phyloP scores from a whole-genome alignment of 768 basidiomycete genomes.

The Boletus sp. region DNA sequence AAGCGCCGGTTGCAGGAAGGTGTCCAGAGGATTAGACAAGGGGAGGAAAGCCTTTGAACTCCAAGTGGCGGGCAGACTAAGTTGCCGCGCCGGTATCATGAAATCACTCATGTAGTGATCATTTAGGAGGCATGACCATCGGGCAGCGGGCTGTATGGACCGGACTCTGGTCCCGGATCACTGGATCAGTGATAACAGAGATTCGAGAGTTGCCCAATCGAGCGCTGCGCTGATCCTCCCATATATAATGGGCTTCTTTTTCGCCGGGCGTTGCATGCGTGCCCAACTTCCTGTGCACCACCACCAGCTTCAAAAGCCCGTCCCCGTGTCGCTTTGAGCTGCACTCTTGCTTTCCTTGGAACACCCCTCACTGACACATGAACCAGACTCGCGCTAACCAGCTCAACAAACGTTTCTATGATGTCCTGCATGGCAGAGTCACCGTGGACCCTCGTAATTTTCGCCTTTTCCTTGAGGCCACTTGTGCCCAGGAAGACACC shows the following conservation, averaged over 20 bases:
- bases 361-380: conserved; percentile 2
- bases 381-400: conserved; percentile 15
- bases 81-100: too few relatives aligned
- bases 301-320: neutral
- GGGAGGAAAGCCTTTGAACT: too few relatives aligned
- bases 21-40: too few relatives aligned
- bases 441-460: conserved; percentile 20
- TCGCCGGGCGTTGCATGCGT: neutral
- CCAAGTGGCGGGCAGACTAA: too few relatives aligned
- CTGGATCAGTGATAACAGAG: too few relatives aligned
- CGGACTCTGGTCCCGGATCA: too few relatives aligned
- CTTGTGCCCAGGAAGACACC: conserved; percentile 40
- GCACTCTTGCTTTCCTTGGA: neutral
- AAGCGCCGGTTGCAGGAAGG: too few relatives aligned
- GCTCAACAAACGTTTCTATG: conserved; percentile 36
- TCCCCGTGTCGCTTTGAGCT: neutral
- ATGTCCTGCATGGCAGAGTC: conserved; percentile 31
- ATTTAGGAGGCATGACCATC: too few relatives aligned
- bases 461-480: conserved; percentile 44
- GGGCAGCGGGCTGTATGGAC: too few relatives aligned
- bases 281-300: conserved; percentile 5
- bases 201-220: conserved; percentile 1
- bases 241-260: neutral
- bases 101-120: too few relatives aligned
- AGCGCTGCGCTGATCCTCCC: neutral